Evolutionary conservation across 139 green algal genomes (phyloP).

Genomic region (Eudorina sp.): DNA sequence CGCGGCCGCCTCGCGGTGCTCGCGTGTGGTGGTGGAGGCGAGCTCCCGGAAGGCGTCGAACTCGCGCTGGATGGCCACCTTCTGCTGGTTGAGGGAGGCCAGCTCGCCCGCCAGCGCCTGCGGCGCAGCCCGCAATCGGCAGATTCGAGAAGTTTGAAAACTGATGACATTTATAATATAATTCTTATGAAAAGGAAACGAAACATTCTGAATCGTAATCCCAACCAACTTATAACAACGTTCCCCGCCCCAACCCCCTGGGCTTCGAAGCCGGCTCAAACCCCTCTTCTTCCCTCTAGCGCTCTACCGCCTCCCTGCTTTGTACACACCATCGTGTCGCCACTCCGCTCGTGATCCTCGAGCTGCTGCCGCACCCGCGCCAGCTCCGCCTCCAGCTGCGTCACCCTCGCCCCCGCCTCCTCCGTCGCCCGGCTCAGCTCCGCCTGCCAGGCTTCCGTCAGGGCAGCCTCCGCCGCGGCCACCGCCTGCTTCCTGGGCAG

Average conservation of each 20-base stretch:
- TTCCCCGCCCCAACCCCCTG: neutral
- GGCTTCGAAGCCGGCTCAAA: neutral
- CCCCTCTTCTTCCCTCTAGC: neutral
- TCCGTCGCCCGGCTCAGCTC: slow-evolving; percentile 49
- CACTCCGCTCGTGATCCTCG: slow-evolving; percentile 44
- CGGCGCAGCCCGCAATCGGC: no score
- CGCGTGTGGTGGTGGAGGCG: slow-evolving; percentile 6
- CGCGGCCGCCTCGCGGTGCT: slow-evolving; percentile 59
- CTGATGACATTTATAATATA: no score
- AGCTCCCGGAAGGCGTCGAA: slow-evolving; percentile 67
- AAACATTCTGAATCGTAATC: no score
- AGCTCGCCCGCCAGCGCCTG: slow-evolving; percentile 61
- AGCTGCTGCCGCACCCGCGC: slow-evolving; percentile 49
- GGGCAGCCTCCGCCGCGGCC: slow-evolving; percentile 42
- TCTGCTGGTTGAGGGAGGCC: slow-evolving; percentile 60
- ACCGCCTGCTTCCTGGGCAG: slow-evolving; percentile 60
- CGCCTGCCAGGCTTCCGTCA: slow-evolving; percentile 55
- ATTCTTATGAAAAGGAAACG: no score
- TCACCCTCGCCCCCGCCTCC: slow-evolving; percentile 13
- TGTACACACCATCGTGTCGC: slow-evolving; percentile 42
- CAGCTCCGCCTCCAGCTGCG: slow-evolving; percentile 60
- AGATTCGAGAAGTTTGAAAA: no score
- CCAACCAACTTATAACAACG: no score
- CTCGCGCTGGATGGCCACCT: slow-evolving; percentile 68
- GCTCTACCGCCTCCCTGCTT: neutral